Conservation (phyloP, 768 basidiomycete species). For the Lenzites betulinus region DNA sequence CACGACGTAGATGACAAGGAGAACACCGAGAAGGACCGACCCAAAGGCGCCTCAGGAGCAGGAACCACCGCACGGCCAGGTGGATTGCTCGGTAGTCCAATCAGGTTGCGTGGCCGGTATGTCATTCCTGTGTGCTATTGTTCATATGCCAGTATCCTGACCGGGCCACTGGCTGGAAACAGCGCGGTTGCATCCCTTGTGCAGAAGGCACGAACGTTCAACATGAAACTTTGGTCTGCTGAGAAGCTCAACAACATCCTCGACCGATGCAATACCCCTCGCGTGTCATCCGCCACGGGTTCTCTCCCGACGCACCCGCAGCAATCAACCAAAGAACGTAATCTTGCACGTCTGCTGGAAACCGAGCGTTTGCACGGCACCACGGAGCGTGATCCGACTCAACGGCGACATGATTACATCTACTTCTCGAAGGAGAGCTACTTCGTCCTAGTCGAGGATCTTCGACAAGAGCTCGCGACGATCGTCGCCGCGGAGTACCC, state of each 20-base stretch:
- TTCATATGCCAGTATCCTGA: not conserved
- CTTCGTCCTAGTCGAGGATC: constrained; percentile 92
- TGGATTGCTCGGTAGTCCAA: constrained; percentile 60
- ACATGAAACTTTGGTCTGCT: constrained; percentile 87
- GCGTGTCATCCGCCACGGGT: constrained; percentile 30
- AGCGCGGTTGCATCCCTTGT: constrained; percentile 48
- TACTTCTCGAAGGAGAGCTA: constrained; percentile 79
- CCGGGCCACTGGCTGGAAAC: constrained; percentile 18
- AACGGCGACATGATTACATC: constrained; percentile 82
- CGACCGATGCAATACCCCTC: constrained; percentile 57
- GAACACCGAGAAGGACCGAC: constrained; percentile 61
- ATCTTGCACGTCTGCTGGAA: constrained; percentile 65
- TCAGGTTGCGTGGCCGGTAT: constrained; percentile 62
- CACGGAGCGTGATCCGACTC: constrained; percentile 88
- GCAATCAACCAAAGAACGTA: constrained; percentile 39
- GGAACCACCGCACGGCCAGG: constrained; percentile 30
- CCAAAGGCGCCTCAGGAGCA: constrained; percentile 25
- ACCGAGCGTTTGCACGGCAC: constrained; percentile 84
- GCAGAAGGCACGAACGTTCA: constrained; percentile 64
- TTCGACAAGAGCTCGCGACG: constrained; percentile 79
- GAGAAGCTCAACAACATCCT: constrained; percentile 72
- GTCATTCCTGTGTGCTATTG: constrained; percentile 1
- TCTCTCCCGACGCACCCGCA: constrained; percentile 32
- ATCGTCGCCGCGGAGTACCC: constrained; percentile 84
- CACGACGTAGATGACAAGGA: constrained; percentile 60